phyloP scores from a whole-genome alignment of 1,284 basidiomycete genomes.

The Pisolithus thermaeus region DNA sequence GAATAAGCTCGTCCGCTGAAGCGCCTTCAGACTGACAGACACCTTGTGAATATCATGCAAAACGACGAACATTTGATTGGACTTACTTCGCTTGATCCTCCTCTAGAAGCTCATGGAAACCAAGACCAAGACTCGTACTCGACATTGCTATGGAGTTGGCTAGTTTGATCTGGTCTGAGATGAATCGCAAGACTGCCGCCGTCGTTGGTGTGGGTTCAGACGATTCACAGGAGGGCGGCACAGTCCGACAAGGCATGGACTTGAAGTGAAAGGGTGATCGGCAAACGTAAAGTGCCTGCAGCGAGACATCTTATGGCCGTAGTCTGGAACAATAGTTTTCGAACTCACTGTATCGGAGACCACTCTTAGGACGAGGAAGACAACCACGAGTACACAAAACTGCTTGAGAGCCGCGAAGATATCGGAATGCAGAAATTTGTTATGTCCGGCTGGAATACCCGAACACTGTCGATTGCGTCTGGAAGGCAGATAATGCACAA shows the following conservation, averaged over 20 bases:
- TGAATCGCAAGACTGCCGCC: conserved; percentile 18
- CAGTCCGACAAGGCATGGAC: not conserved
- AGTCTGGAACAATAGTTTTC: not conserved
- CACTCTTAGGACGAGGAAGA: not conserved
- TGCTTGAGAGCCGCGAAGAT: not conserved
- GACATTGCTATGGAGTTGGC: conserved; percentile 23
- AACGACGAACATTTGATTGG: not conserved
- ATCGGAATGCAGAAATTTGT: no score
- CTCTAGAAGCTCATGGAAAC: conserved; percentile 20
- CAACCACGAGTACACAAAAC: not conserved
- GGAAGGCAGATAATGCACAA: not conserved
- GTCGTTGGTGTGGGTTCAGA: conserved; percentile 14
- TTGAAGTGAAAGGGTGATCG: not conserved
- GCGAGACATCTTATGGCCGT: not conserved
- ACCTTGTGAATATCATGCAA: not conserved
- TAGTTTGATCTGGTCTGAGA: conserved; percentile 25
- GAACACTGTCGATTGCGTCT: not conserved
- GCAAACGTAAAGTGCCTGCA: not conserved
- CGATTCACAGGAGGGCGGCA: not conserved
- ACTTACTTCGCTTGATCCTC: conserved; percentile 19
- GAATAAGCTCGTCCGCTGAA: not conserved
- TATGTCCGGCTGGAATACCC: not conserved
- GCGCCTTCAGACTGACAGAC: not conserved
- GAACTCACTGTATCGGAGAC: not conserved
- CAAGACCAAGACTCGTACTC: conserved; percentile 16